phyloP scores from a whole-genome alignment of 345 rosid genomes.

The Lepidium africanum region DNA sequence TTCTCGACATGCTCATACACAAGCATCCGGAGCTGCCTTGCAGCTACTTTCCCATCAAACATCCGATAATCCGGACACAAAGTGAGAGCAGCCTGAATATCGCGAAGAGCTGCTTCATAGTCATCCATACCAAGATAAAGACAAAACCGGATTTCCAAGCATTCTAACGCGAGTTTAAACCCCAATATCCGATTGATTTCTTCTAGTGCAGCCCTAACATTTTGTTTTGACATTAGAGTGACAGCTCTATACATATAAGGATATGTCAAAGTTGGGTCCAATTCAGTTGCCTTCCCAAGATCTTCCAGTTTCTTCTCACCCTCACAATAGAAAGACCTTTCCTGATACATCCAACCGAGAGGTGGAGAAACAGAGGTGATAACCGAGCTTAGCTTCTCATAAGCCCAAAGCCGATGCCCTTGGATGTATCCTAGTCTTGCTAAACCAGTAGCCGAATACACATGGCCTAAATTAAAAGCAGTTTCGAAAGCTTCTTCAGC shows the following conservation, averaged over 20 bases:
- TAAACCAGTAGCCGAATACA: conserved; percentile 76
- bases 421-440: conserved; percentile 64
- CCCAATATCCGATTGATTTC: conserved; percentile 87
- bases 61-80: conserved; percentile 79
- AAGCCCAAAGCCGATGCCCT: conserved; percentile 58
- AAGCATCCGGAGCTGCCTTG: conserved; percentile 74
- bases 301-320: conserved; percentile 73
- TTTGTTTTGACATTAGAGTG: conserved; percentile 67
- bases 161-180: conserved; percentile 86
- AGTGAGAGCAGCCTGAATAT: conserved; percentile 91
- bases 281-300: conserved; percentile 76
- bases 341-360: conserved; percentile 95
- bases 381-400: conserved; percentile 72
- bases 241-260: conserved; percentile 96
- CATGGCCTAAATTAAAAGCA: conserved; percentile 67
- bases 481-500: conserved; percentile 68
- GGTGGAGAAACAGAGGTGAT: conserved; percentile 61
- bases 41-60: conserved; percentile 94
- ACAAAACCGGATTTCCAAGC: conserved; percentile 96
- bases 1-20: conserved; percentile 84
- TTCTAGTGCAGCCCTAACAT: conserved; percentile 67
- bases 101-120: conserved; percentile 77
- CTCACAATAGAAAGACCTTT: conserved; percentile 85
- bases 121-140: conserved; percentile 84
- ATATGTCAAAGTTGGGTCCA: conserved; percentile 88